Evolutionary conservation across 768 basidiomycete genomes (phyloP), one percentile per base, ranked within the genome.

Genomic region (Lactifluus piperatus): DNA sequence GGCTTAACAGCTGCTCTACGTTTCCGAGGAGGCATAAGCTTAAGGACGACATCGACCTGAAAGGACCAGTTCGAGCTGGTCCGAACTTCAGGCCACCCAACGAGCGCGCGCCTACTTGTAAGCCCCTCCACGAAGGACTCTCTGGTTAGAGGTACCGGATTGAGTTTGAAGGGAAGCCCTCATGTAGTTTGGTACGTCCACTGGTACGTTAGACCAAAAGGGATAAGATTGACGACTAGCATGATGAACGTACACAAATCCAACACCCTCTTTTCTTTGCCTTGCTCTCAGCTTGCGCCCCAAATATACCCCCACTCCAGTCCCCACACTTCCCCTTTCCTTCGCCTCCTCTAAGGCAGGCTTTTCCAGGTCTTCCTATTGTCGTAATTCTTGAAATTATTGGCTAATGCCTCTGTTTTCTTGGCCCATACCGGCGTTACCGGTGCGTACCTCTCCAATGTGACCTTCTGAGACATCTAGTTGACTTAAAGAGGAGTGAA

Each of bases 11-110:
- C 22, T 14, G n/a, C 26, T 7, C 51, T 20, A 26, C 24, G 9
- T 24, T 34, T 30, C 54, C 16, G 45, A 26, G 24, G 18, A 11
- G 24, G 29, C 10, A 14, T 11, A 39, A 20, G 43, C 37, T 4
- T 22, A 24, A 10, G 22, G 43, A 44, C 43, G 37, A 39, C 10
- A 13, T 18, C 1, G 9, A 11, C 36, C 24, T 24, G 3, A 14
- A 26, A 34, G 29, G 36, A 37, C 22, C 29, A 24, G 52, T 59
- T 59, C 58, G 58, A 54, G 24, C 39, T 20, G 58, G 37, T 54
- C 52, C 41, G 29, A 14, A 20, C 27, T 36, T 47, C 44, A 8
- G 57, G n/a, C 29, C 44, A 46, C 26, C 30, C 47, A 20, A 14
- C 27, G 29, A n/a, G 36, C 24, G 51, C 36, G 57, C 57, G 57